Conservation (phyloP, 805 yeast species). For the Millerozyma acaciae region DNA sequence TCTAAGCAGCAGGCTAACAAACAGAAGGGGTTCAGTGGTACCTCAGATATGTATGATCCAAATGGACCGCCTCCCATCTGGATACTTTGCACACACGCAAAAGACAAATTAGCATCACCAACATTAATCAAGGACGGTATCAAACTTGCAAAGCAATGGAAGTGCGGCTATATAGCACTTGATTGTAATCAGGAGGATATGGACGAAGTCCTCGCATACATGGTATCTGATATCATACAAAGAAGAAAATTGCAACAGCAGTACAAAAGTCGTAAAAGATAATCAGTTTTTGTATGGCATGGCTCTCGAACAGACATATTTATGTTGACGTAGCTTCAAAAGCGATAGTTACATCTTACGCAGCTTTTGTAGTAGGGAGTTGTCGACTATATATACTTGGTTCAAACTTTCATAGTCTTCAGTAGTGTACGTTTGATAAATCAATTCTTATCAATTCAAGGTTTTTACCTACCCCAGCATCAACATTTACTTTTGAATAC, state of each 20-base stretch:
- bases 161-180: slow-evolving; percentile 60
- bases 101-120: slow-evolving; percentile 59
- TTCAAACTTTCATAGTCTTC: too few relatives aligned
- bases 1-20: slow-evolving; percentile 20
- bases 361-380: too few relatives aligned
- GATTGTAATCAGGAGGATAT: slow-evolving; percentile 51
- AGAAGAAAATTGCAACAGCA: slow-evolving; percentile 17
- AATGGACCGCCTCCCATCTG: slow-evolving; percentile 59
- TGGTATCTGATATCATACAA: slow-evolving; percentile 60
- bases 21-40: slow-evolving; percentile 18
- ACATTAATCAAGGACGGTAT: slow-evolving; percentile 54
- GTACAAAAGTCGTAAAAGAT: not conserved
- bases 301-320: too few relatives aligned
- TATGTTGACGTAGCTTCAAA: too few relatives aligned
- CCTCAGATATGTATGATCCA: slow-evolving; percentile 32
- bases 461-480: too few relatives aligned
- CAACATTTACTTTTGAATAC: too few relatives aligned
- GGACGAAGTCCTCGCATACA: slow-evolving; percentile 53
- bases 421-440: too few relatives aligned
- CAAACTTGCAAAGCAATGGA: slow-evolving; percentile 56
- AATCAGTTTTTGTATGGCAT: too few relatives aligned
- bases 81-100: slow-evolving; percentile 60
- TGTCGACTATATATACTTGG: too few relatives aligned
- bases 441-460: too few relatives aligned
- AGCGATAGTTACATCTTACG: too few relatives aligned